A percentile compares a stretch with the other conserved stretches of the same genome.
Evolutionary conservation across 345 rosid species (phyloP).

Genomic region (Atalantia buxifolia): DNA sequence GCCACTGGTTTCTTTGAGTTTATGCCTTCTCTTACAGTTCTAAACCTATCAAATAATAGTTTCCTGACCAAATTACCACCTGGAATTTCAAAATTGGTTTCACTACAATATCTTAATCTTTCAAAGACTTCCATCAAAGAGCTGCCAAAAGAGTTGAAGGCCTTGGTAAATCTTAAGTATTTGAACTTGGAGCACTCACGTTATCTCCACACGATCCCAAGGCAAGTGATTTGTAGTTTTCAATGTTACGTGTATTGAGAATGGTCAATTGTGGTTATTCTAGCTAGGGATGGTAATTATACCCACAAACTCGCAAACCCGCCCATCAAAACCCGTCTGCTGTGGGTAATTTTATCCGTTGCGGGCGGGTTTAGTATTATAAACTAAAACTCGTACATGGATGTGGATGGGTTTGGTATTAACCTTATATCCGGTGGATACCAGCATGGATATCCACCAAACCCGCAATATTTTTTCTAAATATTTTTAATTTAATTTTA

Average conservation of each 20-base stretch:
- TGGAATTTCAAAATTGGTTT: conserved; percentile 13
- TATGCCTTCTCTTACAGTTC: conserved; percentile 23
- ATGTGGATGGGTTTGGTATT: too few species aligned
- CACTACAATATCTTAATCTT: conserved; percentile 23
- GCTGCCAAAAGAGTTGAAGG: conserved; percentile 28
- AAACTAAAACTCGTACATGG: too few species aligned
- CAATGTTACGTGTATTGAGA: background rate
- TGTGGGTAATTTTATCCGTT: too few species aligned
- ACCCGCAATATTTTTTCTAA: too few species aligned
- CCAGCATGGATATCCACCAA: too few species aligned
- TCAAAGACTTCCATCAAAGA: conserved; percentile 15
- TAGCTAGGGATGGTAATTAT: too few species aligned
- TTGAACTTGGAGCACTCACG: conserved; percentile 10
- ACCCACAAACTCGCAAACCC: too few species aligned
- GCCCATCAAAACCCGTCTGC: too few species aligned
- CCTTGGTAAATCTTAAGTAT: conserved; percentile 17
- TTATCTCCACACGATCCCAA: conserved; percentile 4
- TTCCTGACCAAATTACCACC: conserved; percentile 17
- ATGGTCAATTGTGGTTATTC: background rate
- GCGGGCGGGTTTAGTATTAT: too few species aligned
- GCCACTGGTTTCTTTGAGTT: conserved; percentile 13
- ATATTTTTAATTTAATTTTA: too few species aligned
- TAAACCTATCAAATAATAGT: conserved; percentile 23
- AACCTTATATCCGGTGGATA: too few species aligned
- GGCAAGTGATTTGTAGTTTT: background rate